Conservation (phyloP, 2,329 filamentous ascomycete species). For the Botrytis deweyae region DNA sequence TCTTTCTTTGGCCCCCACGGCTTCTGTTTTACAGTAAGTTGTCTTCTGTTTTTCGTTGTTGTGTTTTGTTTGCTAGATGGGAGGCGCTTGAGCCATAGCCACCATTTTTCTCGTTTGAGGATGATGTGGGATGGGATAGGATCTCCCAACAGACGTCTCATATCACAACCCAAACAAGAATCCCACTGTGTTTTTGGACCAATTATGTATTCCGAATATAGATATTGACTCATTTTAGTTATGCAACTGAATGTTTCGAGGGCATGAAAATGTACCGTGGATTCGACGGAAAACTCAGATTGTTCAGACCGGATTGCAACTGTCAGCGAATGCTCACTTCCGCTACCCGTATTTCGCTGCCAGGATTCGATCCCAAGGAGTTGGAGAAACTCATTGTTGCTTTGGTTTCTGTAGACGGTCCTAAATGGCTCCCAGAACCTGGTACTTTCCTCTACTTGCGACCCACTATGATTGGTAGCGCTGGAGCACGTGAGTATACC, state of each 20-base stretch:
- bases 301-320: constrained; percentile 64
- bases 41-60: not conserved
- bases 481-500: constrained; percentile 52
- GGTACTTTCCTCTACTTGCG: constrained; percentile 75
- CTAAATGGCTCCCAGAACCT: constrained; percentile 75
- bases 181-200: not conserved
- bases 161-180: not conserved
- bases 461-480: constrained; percentile 82
- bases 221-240: constrained; percentile 40
- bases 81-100: not conserved
- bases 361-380: constrained; percentile 68
- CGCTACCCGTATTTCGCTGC: constrained; percentile 67
- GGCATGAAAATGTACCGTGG: constrained; percentile 83
- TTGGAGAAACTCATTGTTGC: constrained; percentile 71
- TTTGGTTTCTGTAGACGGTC: constrained; percentile 70
- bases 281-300: constrained; percentile 59
- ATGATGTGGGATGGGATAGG: not conserved
- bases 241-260: constrained; percentile 90
- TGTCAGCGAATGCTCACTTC: constrained; percentile 51
- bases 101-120: not conserved
- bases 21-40: constrained; percentile 65
- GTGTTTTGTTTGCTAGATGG: not conserved
- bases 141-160: not conserved
- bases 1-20: constrained; percentile 75
- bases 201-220: not conserved